Evolutionary conservation across 805 yeast species (phyloP), one percentile per base, ranked within the genome.

Genomic region (Candida manassasensis): DNA sequence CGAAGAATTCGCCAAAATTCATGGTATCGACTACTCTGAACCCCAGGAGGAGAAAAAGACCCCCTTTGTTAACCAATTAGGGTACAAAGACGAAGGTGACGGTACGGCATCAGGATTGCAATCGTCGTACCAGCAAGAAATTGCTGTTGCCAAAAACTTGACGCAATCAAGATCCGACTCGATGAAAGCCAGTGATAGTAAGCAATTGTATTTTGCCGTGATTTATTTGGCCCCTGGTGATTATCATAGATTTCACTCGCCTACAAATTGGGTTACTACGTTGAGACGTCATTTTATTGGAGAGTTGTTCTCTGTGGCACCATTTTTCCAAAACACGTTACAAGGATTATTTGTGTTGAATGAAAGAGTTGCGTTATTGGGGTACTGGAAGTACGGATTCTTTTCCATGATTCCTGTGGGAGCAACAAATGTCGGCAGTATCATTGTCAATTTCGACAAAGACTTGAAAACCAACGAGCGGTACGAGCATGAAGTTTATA

Each of bases 381-480:
- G 99, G 1, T 80, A 86, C 51, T 93, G 98, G 98, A 85, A 84
- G 55, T 75, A 93, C 56, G 99, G 99, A 0, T 93, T 93, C 50
- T 93, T 93, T 65, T 82, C 94, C 45, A 93, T 93, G 99, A 90
- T 96, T 1, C 97, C 99, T 0, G 98, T 93, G 9, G 99, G 99
- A 10, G 99, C 99, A 16, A 93, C 98, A 2, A 93, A 93, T 61
- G 99, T 93, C 19, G 99, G 99, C 4, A 83, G 95, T 50, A 93
- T 93, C 45, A 80, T 83, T 40, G 73, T 93, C 45, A 87, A 89
- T 54, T 93, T 93, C 52, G 99, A 93, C 61, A 81, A 82, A 61
- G 89, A 85, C 51, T 73, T 93, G 52, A 74, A 81, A 25, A 93
- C 99, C 10, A 93, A 93, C 57, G 80, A 78, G 21, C 70, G 73